Evolutionary conservation across 108 stramenopile genomes (phyloP).

Genomic region (Phaeodactylum tricornutum): DNA sequence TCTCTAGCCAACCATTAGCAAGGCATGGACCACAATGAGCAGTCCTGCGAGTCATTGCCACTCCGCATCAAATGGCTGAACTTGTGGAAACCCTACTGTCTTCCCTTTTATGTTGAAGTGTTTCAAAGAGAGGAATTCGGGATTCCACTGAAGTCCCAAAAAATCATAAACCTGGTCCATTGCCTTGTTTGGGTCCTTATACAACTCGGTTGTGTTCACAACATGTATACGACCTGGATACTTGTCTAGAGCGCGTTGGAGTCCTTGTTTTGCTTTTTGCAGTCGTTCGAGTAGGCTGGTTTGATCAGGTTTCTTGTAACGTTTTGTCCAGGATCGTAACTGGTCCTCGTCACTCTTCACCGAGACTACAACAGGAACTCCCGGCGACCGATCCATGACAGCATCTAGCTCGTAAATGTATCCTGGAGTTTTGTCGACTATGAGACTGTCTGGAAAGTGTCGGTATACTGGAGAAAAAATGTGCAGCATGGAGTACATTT

Average conservation of each 20-base stretch:
- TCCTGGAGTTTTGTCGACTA: constrained; percentile 6
- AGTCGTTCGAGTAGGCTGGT: not conserved
- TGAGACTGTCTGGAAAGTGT: not conserved
- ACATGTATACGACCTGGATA: constrained; percentile 1
- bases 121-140: not conserved
- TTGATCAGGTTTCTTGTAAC: not conserved
- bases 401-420: not conserved
- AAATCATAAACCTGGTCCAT: constrained; percentile 2
- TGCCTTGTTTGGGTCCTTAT: not conserved
- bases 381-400: not conserved
- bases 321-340: not conserved
- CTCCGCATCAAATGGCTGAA: too few relatives aligned
- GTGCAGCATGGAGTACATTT: constrained; percentile 4
- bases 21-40: too few relatives aligned
- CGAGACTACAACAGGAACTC: constrained; percentile 2
- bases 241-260: not conserved
- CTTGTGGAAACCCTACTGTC: too few relatives aligned
- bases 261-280: not conserved
- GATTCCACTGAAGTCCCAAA: constrained; percentile 3
- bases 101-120: too few relatives aligned
- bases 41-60: too few relatives aligned
- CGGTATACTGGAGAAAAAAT: not conserved
- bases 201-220: constrained; percentile 1
- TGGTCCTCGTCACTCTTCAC: not conserved
- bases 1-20: too few relatives aligned